Conservation (phyloP, 768 basidiomycete species). For the Coprinopsis marcescibilis region DNA sequence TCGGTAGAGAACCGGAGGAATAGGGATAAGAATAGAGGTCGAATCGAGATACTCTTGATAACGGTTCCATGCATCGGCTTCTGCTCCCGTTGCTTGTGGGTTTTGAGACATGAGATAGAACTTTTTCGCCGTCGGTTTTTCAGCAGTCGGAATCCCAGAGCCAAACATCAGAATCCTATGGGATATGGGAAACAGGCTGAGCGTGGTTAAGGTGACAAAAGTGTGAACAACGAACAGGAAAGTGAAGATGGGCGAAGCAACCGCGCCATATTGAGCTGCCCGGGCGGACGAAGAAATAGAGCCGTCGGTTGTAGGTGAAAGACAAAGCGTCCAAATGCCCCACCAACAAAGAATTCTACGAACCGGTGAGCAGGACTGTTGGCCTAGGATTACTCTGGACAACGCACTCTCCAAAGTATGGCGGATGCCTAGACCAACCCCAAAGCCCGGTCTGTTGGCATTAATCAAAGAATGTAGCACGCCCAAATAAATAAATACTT, state of each 20-base stretch:
- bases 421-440: conserved; percentile 59
- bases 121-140: conserved; percentile 57
- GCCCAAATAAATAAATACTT: too few relatives aligned
- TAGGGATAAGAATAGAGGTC: conserved; percentile 57
- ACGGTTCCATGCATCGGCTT: conserved; percentile 38
- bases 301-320: conserved; percentile 53
- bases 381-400: conserved; percentile 3
- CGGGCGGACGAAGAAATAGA: conserved; percentile 33
- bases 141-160: conserved; percentile 65
- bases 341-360: conserved; percentile 57
- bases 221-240: conserved; percentile 39
- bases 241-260: conserved; percentile 62
- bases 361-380: neutral
- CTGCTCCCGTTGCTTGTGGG: conserved; percentile 23
- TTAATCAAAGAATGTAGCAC: neutral
- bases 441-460: conserved; percentile 40
- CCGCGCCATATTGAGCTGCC: conserved; percentile 53
- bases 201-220: neutral
- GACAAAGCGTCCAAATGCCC: conserved; percentile 56
- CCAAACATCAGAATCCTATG: conserved; percentile 55
- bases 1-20: conserved; percentile 51
- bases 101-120: conserved; percentile 51
- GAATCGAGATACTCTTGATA: conserved; percentile 50
- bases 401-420: conserved; percentile 66
- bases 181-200: neutral